These are phyloP conservation scores for Ceratobasidium sp. DNA, from an alignment of 1,284 basidiomycete species.

Conservation along the genomic window DNA sequence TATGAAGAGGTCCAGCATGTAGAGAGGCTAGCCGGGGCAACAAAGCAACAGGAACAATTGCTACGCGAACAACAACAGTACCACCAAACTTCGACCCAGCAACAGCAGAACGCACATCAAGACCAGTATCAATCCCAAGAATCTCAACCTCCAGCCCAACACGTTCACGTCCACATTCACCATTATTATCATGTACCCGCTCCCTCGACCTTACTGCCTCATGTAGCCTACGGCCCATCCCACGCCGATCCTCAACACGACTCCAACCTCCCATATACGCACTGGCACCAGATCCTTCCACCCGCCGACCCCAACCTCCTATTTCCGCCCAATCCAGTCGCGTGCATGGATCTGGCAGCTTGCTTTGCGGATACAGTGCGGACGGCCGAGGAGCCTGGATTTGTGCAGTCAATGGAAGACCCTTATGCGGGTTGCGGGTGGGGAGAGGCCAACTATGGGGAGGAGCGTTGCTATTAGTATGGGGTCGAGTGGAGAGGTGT, in stretches of 20 bases:
- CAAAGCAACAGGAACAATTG: background rate
- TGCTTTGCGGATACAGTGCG: conserved; percentile 10
- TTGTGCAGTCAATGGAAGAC: background rate
- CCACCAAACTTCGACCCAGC: background rate
- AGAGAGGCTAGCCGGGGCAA: no score
- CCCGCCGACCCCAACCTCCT: background rate
- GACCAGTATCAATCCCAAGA: background rate
- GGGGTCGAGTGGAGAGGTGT: no score
- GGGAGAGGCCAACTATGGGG: no score
- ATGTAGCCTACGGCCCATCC: conserved; percentile 5
- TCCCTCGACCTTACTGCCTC: background rate
- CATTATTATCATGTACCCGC: conserved; percentile 5
- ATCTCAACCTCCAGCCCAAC: background rate
- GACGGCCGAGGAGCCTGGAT: background rate
- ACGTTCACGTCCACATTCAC: background rate
- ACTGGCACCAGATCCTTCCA: conserved; percentile 12
- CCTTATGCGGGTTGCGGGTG: background rate
- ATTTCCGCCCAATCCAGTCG: conserved; percentile 7
- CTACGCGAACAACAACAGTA: no score
- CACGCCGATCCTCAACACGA: conserved; percentile 12
- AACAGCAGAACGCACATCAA: background rate
- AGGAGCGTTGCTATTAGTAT: no score
- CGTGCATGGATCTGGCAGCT: conserved; percentile 5
- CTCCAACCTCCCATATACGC: background rate
- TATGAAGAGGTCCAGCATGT: no score